These are phyloP conservation scores for Pseudonectria buxi DNA, from an alignment of 2,329 filamentous ascomycete species.

Conservation along the genomic window DNA sequence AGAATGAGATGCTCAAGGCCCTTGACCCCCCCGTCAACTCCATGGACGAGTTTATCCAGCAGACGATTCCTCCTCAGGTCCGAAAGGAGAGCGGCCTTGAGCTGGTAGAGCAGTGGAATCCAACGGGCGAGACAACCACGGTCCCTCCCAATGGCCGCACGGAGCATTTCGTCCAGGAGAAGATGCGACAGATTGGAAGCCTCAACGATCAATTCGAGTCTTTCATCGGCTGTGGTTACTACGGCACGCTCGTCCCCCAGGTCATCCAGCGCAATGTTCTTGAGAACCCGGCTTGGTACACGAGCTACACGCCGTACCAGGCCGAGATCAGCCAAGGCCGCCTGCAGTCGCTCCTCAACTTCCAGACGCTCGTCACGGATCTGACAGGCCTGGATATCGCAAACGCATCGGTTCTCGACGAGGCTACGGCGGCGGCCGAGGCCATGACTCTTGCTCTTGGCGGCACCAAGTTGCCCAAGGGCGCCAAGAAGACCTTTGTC, in stretches of 20 bases:
- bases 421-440: constrained; percentile 87
- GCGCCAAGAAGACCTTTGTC: constrained; percentile 70
- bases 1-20: constrained; percentile 69
- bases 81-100: constrained; percentile 19
- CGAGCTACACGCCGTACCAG: constrained; percentile 95
- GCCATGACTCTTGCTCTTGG: constrained; percentile 86
- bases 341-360: constrained; percentile 86
- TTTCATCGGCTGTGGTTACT: constrained; percentile 84
- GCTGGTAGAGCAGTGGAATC: constrained; percentile 24
- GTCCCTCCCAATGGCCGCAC: constrained; percentile 19
- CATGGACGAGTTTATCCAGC: constrained; percentile 75
- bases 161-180: constrained; percentile 23
- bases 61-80: constrained; percentile 76
- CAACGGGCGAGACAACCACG: constrained; percentile 13
- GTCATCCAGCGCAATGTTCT: constrained; percentile 91
- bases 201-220: constrained; percentile 45
- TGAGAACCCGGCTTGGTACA: constrained; percentile 95
- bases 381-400: constrained; percentile 80
- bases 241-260: constrained; percentile 73
- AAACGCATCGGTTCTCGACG: constrained; percentile 86
- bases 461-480: constrained; percentile 63
- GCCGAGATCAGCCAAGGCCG: constrained; percentile 95
- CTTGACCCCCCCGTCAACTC: constrained; percentile 67
- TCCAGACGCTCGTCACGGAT: constrained; percentile 86
- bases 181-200: constrained; percentile 53